These are phyloP conservation scores for Hymenochaete sp. DNA, from an alignment of 1,284 basidiomycete species.

Conservation along the genomic window DNA sequence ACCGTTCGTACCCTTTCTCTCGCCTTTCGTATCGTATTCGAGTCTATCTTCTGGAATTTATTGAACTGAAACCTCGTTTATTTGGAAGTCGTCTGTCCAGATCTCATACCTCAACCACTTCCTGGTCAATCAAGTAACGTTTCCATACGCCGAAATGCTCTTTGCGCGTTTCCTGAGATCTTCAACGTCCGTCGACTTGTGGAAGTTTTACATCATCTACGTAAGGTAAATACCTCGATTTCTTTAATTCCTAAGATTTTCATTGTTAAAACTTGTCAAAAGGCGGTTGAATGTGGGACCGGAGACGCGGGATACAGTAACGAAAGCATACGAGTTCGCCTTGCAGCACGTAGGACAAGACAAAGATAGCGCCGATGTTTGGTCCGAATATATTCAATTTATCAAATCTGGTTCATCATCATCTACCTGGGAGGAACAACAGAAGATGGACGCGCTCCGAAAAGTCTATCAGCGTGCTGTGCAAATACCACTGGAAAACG, in stretches of 20 bases:
- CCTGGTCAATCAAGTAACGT: constrained; percentile 47
- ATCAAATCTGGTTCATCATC: constrained; percentile 72
- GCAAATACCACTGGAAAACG: constrained; percentile 87
- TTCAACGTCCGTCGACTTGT: constrained; percentile 79
- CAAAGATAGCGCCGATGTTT: constrained; percentile 67
- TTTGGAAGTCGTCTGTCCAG: constrained; percentile 56
- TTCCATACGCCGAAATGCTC: constrained; percentile 64
- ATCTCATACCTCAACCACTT: constrained; percentile 80
- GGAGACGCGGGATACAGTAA: constrained; percentile 63
- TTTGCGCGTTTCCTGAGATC: constrained; percentile 78
- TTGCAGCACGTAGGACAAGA: constrained; percentile 85
- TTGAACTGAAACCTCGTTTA: constrained; percentile 11
- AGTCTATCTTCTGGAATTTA: constrained; percentile 2
- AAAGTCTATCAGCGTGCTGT: constrained; percentile 92
- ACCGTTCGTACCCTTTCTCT: constrained; percentile 43
- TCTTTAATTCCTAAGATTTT: not conserved
- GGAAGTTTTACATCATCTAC: constrained; percentile 80
- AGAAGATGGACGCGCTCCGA: constrained; percentile 89
- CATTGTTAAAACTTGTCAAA: constrained; percentile 12
- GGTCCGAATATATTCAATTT: constrained; percentile 79
- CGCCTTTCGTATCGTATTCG: constrained; percentile 1
- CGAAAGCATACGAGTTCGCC: constrained; percentile 91
- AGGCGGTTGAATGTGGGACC: constrained; percentile 50
- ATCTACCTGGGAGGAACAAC: constrained; percentile 91
- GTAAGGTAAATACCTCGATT: constrained; percentile 48